Evolutionary conservation across 768 basidiomycete genomes (phyloP).

Genomic region (Suillus subluteus): DNA sequence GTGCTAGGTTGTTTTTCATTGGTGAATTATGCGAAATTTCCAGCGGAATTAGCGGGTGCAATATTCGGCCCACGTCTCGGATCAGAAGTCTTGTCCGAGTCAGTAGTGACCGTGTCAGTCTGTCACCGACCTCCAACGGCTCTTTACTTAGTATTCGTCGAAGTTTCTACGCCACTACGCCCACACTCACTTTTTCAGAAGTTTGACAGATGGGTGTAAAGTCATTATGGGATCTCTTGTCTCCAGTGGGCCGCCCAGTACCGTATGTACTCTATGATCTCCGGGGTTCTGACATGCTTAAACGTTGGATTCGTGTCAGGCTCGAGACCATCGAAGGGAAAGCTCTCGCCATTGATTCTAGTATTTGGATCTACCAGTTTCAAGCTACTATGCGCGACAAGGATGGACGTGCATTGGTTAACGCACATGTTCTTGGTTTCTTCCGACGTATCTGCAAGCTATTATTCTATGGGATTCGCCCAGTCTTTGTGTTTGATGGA

Average conservation of each 20-base stretch:
- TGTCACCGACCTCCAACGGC: background rate
- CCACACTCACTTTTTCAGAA: background rate
- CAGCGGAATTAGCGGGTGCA: background rate
- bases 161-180: background rate
- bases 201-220: conserved; percentile 84
- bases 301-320: conserved; percentile 43
- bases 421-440: conserved; percentile 93
- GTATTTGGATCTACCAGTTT: conserved; percentile 99
- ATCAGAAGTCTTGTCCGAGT: background rate
- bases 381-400: conserved; percentile 99
- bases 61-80: background rate
- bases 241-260: conserved; percentile 93
- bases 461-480: conserved; percentile 96
- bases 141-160: background rate
- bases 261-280: conserved; percentile 55
- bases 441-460: conserved; percentile 91
- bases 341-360: conserved; percentile 95
- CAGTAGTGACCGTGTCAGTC: background rate
- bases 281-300: conserved; percentile 4
- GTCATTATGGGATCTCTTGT: conserved; percentile 90
- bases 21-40: background rate
- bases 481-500: conserved; percentile 98
- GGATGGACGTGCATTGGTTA: conserved; percentile 86
- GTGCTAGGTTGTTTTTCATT: conserved; percentile 3
- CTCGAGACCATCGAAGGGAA: conserved; percentile 96